Evolutionary conservation across 2,329 filamentous ascomycete genomes (phyloP), one percentile per base, ranked within the genome.

Genomic region (Microcera coccophila): DNA sequence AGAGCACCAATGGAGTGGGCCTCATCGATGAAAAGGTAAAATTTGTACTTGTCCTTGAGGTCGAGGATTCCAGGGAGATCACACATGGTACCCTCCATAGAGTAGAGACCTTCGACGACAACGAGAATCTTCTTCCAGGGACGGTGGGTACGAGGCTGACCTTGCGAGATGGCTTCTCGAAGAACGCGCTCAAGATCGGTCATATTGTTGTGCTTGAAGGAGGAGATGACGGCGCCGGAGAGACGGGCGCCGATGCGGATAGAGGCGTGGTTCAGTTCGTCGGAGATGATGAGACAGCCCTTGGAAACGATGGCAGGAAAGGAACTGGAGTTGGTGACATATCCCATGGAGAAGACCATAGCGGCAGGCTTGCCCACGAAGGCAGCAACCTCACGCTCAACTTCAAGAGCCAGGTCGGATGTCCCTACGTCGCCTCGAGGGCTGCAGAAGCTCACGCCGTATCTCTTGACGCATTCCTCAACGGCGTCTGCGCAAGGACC

Each of bases 41-140:
- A 98, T 74, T 95, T 97, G 81, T 98, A 98, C 68, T 87, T 90
- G 64, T 84, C 84, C 79, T 95, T 96, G 53, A 98, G 76, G 38
- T 76, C 79, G 45, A 98, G 71, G 38, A 98, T 74, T 48, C 88
- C 88, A 2, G 93, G 93, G n/a, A 98, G 79, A 64, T 98, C 93
- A 68, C 88, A 93, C 87, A 98, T 95, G 53, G 90, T 96, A 37
- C 93, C 93, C 71, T 98, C 93, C 93, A 98, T 98, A 1, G 91
- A 97, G 75, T 98, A 98, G 16, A 98, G 78, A 56, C 93, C 93
- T 66, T 98, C 93, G 28, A 98, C 88, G 28, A 91, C 90, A 34
- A 98, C 87, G 39, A 98, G 68, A 47, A 98, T 97, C 81, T 97
- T 98, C 77, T 95, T 96, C 93, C 93, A 98, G 1, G 93, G 93